Percentiles rank a stretch among this genome's conserved stretches.
phyloP scores from a whole-genome alignment of 164 flowering plant species.

The Cinnamomum chago region DNA sequence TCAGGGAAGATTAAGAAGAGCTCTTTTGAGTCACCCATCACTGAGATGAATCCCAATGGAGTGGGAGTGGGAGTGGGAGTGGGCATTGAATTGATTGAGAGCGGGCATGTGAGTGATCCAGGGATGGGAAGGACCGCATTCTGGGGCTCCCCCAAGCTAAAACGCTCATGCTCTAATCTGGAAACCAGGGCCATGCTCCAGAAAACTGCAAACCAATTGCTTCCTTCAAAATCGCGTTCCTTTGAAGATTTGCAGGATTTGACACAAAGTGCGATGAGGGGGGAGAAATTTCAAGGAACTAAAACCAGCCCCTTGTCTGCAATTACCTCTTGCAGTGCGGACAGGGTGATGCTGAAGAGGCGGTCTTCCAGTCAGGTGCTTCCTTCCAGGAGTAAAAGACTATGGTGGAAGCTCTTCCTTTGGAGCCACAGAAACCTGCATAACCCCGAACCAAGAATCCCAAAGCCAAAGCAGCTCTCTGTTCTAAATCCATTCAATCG shows the following conservation, averaged over 20 bases:
- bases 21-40: conserved; percentile 13
- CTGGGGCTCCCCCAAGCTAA: conserved; percentile 67
- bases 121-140: conserved; percentile 47
- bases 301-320: conserved; percentile 53
- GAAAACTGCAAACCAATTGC: conserved; percentile 34
- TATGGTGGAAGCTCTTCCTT: conserved; percentile 95
- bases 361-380: conserved; percentile 85
- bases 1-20: conserved; percentile 10
- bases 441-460: conserved; percentile 22
- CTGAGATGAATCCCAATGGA: conserved; percentile 8
- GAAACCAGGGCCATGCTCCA: conserved; percentile 44
- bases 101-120: conserved; percentile 90
- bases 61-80: conserved; percentile 29
- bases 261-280: conserved; percentile 19
- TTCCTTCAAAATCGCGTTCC: conserved; percentile 48
- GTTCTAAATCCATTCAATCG: conserved; percentile 28
- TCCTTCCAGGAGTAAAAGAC: conserved; percentile 71
- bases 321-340: conserved; percentile 61
- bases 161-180: conserved; percentile 79
- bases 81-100: conserved; percentile 27
- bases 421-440: conserved; percentile 90
- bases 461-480: conserved; percentile 3
- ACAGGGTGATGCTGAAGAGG: conserved; percentile 82
- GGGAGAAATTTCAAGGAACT: conserved; percentile 15
- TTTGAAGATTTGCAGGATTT: conserved; percentile 45